Evolutionary conservation across 345 rosid species (phyloP), one percentile per base, ranked within the genome.

Genomic region (Psidium friedrichsthalianum): DNA sequence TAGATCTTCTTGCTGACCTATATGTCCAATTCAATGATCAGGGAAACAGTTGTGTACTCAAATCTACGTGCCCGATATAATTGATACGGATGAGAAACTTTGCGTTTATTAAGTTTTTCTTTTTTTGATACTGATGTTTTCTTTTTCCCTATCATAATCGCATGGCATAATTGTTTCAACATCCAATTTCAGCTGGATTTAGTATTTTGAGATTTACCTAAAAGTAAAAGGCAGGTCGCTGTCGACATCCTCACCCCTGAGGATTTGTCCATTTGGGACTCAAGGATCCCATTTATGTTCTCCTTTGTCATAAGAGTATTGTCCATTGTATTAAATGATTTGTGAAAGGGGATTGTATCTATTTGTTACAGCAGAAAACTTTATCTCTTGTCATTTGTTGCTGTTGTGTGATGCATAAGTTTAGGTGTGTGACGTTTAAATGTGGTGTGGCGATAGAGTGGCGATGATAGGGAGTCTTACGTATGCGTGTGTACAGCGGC

Each of bases 121-220:
- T 40, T 69, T 69, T 32, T 69, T 69, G 24, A 69, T 36, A 36
- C 24, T 36, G 25, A 36, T 69, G 13, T 18, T 69, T 69, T 36
- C n/a, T n/a, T 64, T 10, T 61, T 69, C 18, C 13, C 47, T 69
- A 69, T 36, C 47, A 4, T 69, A 69, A 69, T 18, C 24, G 21
- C 47, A 69, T 82, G 47, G 29, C 59, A 2, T 53, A 42, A 32
- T 49, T 40, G 51, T 36, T 59, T 76, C 52, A 25, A 29, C 83
- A 32, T 69, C 47, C 80, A 86, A 58, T 58, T 87, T 84, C 95
- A 95, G 94, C 87, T 95, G 90, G 91, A 91, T 40, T 84, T 92
- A 80, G 80, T 84, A 78, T 86, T 91, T 82, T 88, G 90, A 85
- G 89, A 87, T 76, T 83, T 84, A 40, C 85, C 85, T 90, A 29